Evolutionary conservation across 2,329 filamentous ascomycete species (phyloP).

Genomic region (Pyrenophora graminea): DNA sequence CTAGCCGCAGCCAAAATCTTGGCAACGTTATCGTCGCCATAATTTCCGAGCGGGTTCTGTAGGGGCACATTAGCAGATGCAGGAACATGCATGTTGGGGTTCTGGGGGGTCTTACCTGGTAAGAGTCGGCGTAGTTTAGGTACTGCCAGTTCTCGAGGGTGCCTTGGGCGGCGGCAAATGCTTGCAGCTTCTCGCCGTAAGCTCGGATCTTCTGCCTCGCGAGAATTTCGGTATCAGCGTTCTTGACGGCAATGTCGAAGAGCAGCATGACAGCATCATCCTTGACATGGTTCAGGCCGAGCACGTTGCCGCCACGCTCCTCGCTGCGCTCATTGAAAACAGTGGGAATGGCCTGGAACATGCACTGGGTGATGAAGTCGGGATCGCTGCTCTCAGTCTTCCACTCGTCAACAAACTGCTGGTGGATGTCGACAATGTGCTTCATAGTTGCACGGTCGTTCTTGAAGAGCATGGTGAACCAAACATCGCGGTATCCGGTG

Average conservation of each 20-base stretch:
- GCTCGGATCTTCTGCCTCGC: constrained; percentile 16
- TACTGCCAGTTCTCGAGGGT: constrained; percentile 28
- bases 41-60: constrained; percentile 46
- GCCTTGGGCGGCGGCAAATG: constrained; percentile 14
- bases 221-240: constrained; percentile 15
- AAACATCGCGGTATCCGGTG: constrained; percentile 28
- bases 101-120: constrained; percentile 17
- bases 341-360: constrained; percentile 29
- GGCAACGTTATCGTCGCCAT: constrained; percentile 45
- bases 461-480: constrained; percentile 32
- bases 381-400: constrained; percentile 13
- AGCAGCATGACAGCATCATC: constrained; percentile 30
- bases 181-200: constrained; percentile 18
- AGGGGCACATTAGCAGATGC: constrained; percentile 20
- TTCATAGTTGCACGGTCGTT: constrained; percentile 23
- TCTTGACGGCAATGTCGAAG: constrained; percentile 24
- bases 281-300: constrained; percentile 26
- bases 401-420: constrained; percentile 25
- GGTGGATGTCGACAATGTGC: constrained; percentile 26
- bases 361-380: constrained; percentile 32
- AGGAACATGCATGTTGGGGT: neutral
- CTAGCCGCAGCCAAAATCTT: constrained; percentile 39
- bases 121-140: constrained; percentile 44
- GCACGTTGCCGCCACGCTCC: constrained; percentile 32
- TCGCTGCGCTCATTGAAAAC: constrained; percentile 23